Base-by-base conservation (phyloP, 352 stramenopile species). In the Phytopythium vexans region DNA sequence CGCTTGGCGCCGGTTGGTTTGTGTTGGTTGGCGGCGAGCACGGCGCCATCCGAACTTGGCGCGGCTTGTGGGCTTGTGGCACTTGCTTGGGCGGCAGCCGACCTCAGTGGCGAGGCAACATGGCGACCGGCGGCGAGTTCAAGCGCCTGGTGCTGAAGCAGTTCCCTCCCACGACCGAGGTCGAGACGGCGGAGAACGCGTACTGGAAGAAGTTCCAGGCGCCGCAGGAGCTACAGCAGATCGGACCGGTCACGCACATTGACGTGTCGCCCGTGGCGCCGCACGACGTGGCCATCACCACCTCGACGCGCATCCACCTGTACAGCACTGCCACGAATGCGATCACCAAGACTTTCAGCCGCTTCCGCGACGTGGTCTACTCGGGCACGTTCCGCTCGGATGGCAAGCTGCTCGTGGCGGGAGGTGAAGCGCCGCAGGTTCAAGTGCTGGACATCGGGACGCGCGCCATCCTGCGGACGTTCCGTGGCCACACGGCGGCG, bases 191-290 rank as follows among this genome's bases (percentile, higher is more conserved):
- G 7, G 86, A 95, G 64, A 88, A 88, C 41, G 62, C 76, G 52
- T 96, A 94, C 68, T 96, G 86, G 86, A 90, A 90, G 49, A 94
- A 93, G 68, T 94, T 92, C 64, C 77, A 92, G 55, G 60, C 78
- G 41, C 85, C 86, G 36, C 66, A 90, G 54, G 86, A 94, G 60
- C 67, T 94, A 40, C 81, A 88, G 70, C 85, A 95, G 62, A 64
- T 94, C n/a, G 86, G 79, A 1, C 75, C 82, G 2, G 76, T 95
- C 52, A 92, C 86, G 27, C 78, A 91, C 66, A 88, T 95, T 42
- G 86, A 95, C 54, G 83, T 94, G 31, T 92, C 74, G 39, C 85
- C 85, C 8, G 66, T 77, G 15, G 65, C 78, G 54, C 86, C 86
- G 51, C 73, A 94, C 60, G 77, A 94, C 60, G 70, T 96, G 62